phyloP scores from a whole-genome alignment of 2,329 filamentous ascomycete genomes.

The Colletotrichum magnum region DNA sequence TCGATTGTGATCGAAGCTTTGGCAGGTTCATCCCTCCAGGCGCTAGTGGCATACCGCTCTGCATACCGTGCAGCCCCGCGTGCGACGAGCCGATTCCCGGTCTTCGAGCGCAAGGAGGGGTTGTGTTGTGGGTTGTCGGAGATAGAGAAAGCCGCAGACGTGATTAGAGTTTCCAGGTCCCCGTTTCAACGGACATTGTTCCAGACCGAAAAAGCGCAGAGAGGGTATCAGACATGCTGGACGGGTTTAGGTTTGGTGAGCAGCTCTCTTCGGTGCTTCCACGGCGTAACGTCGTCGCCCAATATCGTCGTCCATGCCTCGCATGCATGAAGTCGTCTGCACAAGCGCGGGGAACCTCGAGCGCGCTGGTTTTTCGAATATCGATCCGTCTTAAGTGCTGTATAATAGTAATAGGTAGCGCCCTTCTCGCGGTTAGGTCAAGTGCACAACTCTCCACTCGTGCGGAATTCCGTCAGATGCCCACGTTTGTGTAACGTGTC shows the following conservation, averaged over 20 bases:
- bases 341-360: conserved; percentile 1
- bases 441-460: background rate
- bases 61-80: conserved; percentile 12
- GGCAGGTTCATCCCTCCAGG: conserved; percentile 28
- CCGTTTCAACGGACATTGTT: conserved; percentile 13
- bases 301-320: background rate
- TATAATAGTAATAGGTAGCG: background rate
- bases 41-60: background rate
- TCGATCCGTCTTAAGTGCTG: too few relatives aligned
- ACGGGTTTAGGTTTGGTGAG: conserved; percentile 18
- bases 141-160: background rate
- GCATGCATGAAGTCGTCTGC: conserved; percentile 1
- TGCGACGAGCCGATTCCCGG: conserved; percentile 20
- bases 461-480: background rate
- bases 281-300: background rate
- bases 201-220: conserved; percentile 8
- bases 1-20: conserved; percentile 1
- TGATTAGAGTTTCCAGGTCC: conserved; percentile 21
- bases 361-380: background rate
- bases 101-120: conserved; percentile 6
- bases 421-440: background rate
- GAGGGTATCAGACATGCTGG: conserved; percentile 15
- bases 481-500: background rate
- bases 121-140: background rate
- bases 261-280: conserved; percentile 12